A percentile compares a stretch with the other conserved stretches of the same genome.
phyloP scores from a whole-genome alignment of 2,329 filamentous ascomycete genomes.

The Nigrograna mackinnonii region DNA sequence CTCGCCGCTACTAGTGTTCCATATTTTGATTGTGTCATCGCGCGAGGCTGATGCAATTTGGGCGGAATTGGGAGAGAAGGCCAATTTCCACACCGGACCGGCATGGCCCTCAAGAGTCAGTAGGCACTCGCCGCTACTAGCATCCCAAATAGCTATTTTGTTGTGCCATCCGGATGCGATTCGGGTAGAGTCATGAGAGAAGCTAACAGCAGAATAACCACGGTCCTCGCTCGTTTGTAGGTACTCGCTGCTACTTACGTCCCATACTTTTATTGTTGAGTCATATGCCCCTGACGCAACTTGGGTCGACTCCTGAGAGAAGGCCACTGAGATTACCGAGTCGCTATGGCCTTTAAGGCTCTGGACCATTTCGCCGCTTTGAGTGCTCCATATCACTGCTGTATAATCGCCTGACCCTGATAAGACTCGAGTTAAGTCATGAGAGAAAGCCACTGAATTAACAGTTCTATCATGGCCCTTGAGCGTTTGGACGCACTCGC shows the following conservation, averaged over 20 bases:
- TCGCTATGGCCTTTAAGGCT: not conserved
- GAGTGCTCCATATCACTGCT: no score
- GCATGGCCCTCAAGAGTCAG: conserved; percentile 14
- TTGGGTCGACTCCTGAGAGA: not conserved
- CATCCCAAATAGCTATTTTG: conserved; percentile 22
- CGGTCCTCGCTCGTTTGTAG: conserved; percentile 64
- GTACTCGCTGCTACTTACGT: conserved; percentile 38
- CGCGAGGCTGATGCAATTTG: conserved; percentile 11
- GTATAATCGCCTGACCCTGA: no score
- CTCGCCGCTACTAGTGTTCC: conserved; percentile 2
- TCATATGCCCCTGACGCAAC: not conserved
- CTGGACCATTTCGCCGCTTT: not conserved
- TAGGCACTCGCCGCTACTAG: conserved; percentile 12
- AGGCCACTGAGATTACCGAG: not conserved
- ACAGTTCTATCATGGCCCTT: conserved; percentile 8
- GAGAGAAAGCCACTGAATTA: not conserved
- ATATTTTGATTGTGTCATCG: conserved; percentile 6
- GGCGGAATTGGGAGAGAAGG: conserved; percentile 1
- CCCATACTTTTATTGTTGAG: conserved; percentile 20
- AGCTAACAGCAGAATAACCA: conserved; percentile 18
- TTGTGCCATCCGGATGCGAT: conserved; percentile 17
- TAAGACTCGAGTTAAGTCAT: conserved; percentile 5
- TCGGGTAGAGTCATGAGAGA: conserved; percentile 20
- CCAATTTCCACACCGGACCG: not conserved
- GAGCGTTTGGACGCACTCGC: conserved; percentile 12